Evolutionary conservation across 768 basidiomycete genomes (phyloP).

Genomic region (Russula ochroleuca): DNA sequence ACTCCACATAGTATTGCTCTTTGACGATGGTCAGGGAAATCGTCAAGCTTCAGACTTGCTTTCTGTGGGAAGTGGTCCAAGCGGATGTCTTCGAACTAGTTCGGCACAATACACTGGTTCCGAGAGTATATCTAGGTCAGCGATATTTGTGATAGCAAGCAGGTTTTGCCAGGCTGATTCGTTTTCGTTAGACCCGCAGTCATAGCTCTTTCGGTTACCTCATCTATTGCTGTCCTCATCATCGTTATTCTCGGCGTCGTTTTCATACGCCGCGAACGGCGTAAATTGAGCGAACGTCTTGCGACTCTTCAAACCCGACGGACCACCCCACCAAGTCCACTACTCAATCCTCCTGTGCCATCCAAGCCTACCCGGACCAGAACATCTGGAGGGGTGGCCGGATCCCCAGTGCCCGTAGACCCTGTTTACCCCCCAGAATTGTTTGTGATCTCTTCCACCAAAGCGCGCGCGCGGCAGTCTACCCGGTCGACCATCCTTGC

Average conservation of each 20-base stretch:
- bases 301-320: not conserved
- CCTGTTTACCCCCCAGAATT: conserved; percentile 15
- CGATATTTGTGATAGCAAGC: not conserved
- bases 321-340: not conserved
- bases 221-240: not conserved
- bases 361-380: not conserved
- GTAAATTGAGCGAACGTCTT: not conserved
- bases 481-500: conserved; percentile 13
- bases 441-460: not conserved
- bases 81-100: conserved; percentile 30
- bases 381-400: not conserved
- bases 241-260: conserved; percentile 13
- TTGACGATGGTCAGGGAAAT: conserved; percentile 41
- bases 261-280: conserved; percentile 15
- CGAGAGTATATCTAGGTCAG: conserved; percentile 4
- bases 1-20: conserved; percentile 41
- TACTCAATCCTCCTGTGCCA: not conserved
- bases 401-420: conserved; percentile 2
- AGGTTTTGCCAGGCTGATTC: conserved; percentile 1
- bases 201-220: conserved; percentile 15
- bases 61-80: conserved; percentile 36
- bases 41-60: conserved; percentile 43
- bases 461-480: not conserved
- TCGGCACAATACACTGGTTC: not conserved
- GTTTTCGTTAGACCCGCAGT: conserved; percentile 1